phyloP scores from a whole-genome alignment of 805 yeast species.

The Isabelozyma heimii region DNA sequence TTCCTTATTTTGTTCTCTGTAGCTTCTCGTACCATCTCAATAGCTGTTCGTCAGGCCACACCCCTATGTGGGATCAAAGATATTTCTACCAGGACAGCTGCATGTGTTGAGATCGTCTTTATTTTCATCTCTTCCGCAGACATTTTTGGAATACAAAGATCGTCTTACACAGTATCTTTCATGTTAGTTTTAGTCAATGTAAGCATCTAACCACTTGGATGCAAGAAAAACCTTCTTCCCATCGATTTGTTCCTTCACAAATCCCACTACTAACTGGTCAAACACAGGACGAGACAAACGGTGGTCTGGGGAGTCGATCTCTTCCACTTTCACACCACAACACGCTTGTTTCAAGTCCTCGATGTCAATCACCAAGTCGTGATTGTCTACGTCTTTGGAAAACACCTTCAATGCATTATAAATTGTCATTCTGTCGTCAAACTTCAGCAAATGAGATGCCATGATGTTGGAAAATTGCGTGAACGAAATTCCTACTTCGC shows the following conservation, averaged over 20 bases:
- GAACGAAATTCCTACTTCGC: conserved; percentile 35
- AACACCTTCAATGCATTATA: conserved; percentile 60
- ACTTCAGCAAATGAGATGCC: conserved; percentile 50
- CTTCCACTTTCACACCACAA: conserved; percentile 45
- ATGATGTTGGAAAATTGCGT: conserved; percentile 64
- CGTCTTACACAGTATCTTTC: no score
- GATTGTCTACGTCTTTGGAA: conserved; percentile 22
- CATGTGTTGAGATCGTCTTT: no score
- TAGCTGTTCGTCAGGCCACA: no score
- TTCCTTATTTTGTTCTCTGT: no score
- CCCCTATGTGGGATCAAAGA: no score
- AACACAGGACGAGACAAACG: conserved; percentile 44
- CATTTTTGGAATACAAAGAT: no score
- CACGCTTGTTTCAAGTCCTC: conserved; percentile 48
- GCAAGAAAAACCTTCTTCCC: conserved; percentile 62
- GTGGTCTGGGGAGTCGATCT: conserved; percentile 46
- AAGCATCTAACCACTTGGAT: conserved; percentile 58
- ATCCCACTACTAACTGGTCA: conserved; percentile 51
- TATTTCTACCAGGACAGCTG: no score
- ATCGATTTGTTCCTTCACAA: conserved; percentile 53
- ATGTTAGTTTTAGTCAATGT: conserved; percentile 29
- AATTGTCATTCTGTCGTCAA: conserved; percentile 52
- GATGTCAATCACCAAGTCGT: conserved; percentile 45
- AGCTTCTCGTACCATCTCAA: no score
- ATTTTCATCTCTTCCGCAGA: no score